A percentile compares a stretch with the other conserved stretches of the same genome.
Evolutionary conservation across 1,139 yeast genomes (phyloP).

Genomic region (Arxiozyma slooffiae): DNA sequence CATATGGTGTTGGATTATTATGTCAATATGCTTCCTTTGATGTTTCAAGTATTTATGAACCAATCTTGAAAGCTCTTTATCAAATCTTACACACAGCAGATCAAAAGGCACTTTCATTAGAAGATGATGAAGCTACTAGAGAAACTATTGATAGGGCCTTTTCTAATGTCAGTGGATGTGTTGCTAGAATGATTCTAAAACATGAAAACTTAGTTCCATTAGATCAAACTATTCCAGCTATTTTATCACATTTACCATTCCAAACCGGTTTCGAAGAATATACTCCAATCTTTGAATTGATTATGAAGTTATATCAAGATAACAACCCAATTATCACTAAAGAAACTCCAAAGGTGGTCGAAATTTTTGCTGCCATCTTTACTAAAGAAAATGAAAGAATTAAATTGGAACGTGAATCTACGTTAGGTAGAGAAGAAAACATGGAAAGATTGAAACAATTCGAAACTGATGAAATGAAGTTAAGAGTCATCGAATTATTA

Average conservation of each 20-base stretch:
- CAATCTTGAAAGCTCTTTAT: slow-evolving; percentile 66
- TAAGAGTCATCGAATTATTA: slow-evolving; percentile 58
- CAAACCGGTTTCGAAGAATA: slow-evolving; percentile 88
- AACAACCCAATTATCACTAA: slow-evolving; percentile 48
- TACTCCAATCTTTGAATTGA: slow-evolving; percentile 74
- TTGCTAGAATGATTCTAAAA: slow-evolving; percentile 78
- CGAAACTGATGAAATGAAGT: slow-evolving; percentile 54
- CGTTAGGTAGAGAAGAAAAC: slow-evolving; percentile 76
- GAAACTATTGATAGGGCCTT: slow-evolving; percentile 76
- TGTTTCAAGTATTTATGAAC: slow-evolving; percentile 54
- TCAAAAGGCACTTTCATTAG: slow-evolving; percentile 46
- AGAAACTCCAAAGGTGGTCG: slow-evolving; percentile 57
- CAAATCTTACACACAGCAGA: slow-evolving; percentile 72
- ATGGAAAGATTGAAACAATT: slow-evolving; percentile 72
- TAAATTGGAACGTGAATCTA: slow-evolving; percentile 58
- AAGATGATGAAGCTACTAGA: slow-evolving; percentile 67
- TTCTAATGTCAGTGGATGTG: slow-evolving; percentile 97
- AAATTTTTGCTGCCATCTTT: slow-evolving; percentile 61
- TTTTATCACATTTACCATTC: slow-evolving; percentile 74
- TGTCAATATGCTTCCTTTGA: slow-evolving; percentile 53
- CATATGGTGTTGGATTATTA: slow-evolving; percentile 86
- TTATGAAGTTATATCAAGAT: slow-evolving; percentile 59
- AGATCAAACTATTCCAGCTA: slow-evolving; percentile 66
- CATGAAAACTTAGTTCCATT: slow-evolving; percentile 68
- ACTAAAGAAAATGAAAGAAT: slow-evolving; percentile 62